phyloP scores from a whole-genome alignment of 139 green algal species.

The Coccomyxa sp. region DNA sequence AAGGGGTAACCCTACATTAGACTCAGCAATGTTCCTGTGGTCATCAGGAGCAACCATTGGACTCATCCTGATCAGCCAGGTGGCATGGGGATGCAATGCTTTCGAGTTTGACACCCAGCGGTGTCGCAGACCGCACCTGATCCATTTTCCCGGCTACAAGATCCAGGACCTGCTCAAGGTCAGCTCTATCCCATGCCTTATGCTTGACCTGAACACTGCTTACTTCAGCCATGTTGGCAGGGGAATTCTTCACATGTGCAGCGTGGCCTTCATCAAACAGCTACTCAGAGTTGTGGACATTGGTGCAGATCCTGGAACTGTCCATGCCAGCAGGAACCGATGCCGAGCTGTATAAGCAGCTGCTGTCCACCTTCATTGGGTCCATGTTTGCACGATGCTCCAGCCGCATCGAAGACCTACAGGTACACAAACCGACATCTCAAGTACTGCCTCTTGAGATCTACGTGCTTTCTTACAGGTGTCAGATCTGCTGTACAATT shows the following conservation, averaged over 20 bases:
- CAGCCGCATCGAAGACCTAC: conserved; percentile 17
- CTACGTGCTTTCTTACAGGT: too few relatives aligned
- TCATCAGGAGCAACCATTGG: conserved; percentile 15
- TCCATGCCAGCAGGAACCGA: background rate
- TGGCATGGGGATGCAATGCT: conserved; percentile 18
- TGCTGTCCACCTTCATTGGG: background rate
- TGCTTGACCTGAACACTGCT: background rate
- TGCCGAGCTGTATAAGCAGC: background rate
- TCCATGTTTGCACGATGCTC: conserved; percentile 13
- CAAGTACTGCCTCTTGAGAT: background rate
- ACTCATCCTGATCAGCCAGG: conserved; percentile 28
- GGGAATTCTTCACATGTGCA: too few relatives aligned
- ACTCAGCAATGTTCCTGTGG: background rate
- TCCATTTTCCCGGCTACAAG: conserved; percentile 29
- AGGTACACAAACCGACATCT: background rate
- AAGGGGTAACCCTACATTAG: background rate
- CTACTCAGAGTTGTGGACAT: background rate
- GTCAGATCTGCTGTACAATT: too few relatives aligned
- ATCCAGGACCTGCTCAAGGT: conserved; percentile 20
- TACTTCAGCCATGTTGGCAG: too few relatives aligned
- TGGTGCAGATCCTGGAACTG: conserved; percentile 20
- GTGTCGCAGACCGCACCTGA: background rate
- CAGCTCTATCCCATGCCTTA: conserved; percentile 2
- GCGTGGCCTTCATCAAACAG: too few relatives aligned
- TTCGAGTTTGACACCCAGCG: conserved; percentile 22